phyloP scores from a whole-genome alignment of 768 basidiomycete species.

The Sporobolomyces phaffii region DNA sequence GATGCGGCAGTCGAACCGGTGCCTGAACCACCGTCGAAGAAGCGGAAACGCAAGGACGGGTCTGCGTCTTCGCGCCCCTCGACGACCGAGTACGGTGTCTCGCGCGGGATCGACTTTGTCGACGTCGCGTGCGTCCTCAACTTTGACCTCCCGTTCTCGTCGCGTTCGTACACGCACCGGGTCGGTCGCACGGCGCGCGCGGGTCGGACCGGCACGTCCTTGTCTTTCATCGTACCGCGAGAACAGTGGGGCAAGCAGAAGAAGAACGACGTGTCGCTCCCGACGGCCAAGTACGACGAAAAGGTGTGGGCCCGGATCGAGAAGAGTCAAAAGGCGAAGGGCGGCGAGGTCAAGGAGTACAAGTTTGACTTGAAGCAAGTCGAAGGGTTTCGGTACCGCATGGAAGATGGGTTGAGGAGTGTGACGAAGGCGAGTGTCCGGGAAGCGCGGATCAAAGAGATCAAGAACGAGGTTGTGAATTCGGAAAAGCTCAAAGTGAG shows the following conservation, averaged over 20 bases:
- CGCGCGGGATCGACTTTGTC: constrained; percentile 92
- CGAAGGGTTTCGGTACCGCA: constrained; percentile 93
- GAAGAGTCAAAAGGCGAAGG: constrained; percentile 58
- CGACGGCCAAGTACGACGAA: constrained; percentile 70
- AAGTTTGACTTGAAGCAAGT: constrained; percentile 92
- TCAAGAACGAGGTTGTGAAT: constrained; percentile 87
- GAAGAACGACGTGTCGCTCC: constrained; percentile 60
- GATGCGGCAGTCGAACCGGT: background rate
- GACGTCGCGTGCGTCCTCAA: constrained; percentile 96
- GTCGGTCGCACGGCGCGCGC: constrained; percentile 95
- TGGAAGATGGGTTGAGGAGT: constrained; percentile 87
- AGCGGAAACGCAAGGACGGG: constrained; percentile 45
- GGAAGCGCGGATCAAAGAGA: constrained; percentile 87
- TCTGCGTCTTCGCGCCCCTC: constrained; percentile 53
- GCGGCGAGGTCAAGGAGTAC: constrained; percentile 67
- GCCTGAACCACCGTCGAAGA: constrained; percentile 44
- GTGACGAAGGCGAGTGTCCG: constrained; percentile 79
- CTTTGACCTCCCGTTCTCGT: constrained; percentile 87
- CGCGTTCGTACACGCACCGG: constrained; percentile 86
- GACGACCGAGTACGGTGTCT: constrained; percentile 82
- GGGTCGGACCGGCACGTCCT: constrained; percentile 80
- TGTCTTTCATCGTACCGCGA: constrained; percentile 72
- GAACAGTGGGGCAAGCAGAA: constrained; percentile 47
- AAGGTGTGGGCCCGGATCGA: constrained; percentile 69
- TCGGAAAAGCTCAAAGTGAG: constrained; percentile 91